Conservation (phyloP, 352 stramenopile species). For the Pythium volutum region DNA sequence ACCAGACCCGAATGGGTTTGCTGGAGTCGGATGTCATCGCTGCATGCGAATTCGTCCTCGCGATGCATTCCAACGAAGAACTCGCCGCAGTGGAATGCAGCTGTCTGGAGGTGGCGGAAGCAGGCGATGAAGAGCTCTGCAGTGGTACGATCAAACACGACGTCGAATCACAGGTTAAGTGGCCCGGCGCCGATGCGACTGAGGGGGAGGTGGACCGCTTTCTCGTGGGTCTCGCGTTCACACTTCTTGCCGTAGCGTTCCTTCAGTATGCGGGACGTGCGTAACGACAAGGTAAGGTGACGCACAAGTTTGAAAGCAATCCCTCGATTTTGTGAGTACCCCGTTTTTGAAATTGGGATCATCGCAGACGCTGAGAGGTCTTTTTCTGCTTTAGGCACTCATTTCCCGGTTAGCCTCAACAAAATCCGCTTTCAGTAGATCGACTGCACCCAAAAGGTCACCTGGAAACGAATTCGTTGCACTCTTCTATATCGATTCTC, state of each 20-base stretch:
- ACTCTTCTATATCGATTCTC: neutral
- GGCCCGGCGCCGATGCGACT: neutral
- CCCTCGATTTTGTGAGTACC: neutral
- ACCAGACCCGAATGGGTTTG: neutral
- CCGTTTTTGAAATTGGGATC: neutral
- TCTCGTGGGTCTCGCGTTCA: constrained; percentile 12
- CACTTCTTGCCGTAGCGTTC: constrained; percentile 8
- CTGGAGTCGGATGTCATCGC: neutral
- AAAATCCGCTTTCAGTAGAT: neutral
- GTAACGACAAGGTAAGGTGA: neutral
- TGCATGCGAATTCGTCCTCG: constrained; percentile 2
- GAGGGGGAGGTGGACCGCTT: neutral
- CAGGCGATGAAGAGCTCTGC: neutral
- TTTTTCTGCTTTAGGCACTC: neutral
- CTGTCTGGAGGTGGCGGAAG: neutral
- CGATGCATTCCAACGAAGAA: neutral
- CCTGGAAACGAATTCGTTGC: neutral
- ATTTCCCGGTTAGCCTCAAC: neutral
- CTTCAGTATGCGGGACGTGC: constrained; percentile 10
- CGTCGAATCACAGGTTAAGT: neutral
- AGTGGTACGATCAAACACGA: neutral
- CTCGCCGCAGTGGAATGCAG: neutral
- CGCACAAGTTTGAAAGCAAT: neutral
- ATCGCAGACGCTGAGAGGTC: neutral
- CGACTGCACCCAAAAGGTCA: neutral